Base-by-base conservation (phyloP, 163 green algal genomes). In the Prototheca wickerhamii region DNA sequence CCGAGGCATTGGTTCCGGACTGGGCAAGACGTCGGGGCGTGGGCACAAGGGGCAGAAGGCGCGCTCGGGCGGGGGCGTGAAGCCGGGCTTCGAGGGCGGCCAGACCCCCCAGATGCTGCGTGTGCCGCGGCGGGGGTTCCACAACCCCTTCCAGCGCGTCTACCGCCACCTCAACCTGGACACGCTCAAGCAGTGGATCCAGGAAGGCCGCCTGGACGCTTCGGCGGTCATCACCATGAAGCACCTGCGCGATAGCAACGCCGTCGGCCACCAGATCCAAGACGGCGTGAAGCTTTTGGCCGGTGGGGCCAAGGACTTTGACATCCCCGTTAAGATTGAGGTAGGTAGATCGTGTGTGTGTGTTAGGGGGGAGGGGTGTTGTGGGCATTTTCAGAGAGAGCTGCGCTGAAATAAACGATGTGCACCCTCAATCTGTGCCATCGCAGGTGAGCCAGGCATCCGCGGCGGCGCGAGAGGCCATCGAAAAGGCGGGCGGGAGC, bases 31-130 rank as follows among this genome's bases (percentile, higher is more conserved):
- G 2, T 77, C 78, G 6, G 86, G 87, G 17, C 53, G 86, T 15
- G 87, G 87, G n/a, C 86, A 95, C 75, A 95, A 95, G 65, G 87
- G 87, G 3, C 87, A 95, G 64, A 92, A 92, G 34, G 74, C 87
- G 6, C 75, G 83, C 25, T 74, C 70, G 70, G 78, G 81, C 4
- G 51, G 76, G 10, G 64, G 26, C n/a, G 64, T 70, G 2, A 79
- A 80, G 66, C 35, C 68, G 0, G 86, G 86, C 1, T 93, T 95
- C 69, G 85, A 93, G 70, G 87, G 87, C 35, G 87, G 87, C 4
- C 84, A 92, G 73, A 94, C 84, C 26, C 87, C 87, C 25, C 67
- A 92, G 49, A 58, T 72, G 18, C 58, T 81, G 54, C 67, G 76
- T 8, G 43, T 87, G 26, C 82, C 84, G 21, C 86, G 87, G 60